Base-by-base conservation (phyloP, 805 yeast genomes). In the Yarrowia sp. region DNA sequence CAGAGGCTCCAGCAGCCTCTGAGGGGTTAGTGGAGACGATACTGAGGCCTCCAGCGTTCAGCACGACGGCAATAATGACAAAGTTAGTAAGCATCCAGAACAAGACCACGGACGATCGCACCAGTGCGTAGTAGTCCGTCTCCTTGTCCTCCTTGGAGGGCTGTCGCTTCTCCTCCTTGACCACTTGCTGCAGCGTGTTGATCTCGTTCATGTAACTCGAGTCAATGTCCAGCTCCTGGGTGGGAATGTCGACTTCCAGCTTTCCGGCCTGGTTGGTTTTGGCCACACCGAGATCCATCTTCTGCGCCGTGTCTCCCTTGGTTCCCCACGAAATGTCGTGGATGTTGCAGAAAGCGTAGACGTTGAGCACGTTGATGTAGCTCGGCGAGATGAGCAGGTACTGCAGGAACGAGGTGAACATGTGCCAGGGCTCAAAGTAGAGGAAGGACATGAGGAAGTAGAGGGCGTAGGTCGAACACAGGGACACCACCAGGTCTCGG, bases 271-370 rank as follows among this genome's bases (percentile, higher is more conserved):
- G 81, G 38, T 81, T 79, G 3, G 89, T 80, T 68, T 86, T 88
- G 22, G 96, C 97, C 46, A 86, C 84, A 64, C 97, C 98, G 68
- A 94, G 79, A 73, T 82, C 96, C 75, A 78, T 82, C 70, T 78
- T 84, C 71, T 47, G 84, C 16, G 69, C 80, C 10, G 83, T 84
- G 56, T 86, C 90, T 51, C 96, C 97, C 73, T 92, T 90, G 4
- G 97, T 93, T 72, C 98, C 98, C 98, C 98, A 93, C 6, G 97
- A 88, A 51, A 93, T 85, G 77, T 93, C 99, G 73, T 93, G 97
- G 64, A 93, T 87, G 74, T 93, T 93, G 78, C 97, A 92, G 73
- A 93, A 92, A 2, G 98, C 96, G 74, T 93, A 93, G 65, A 93
- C 93, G 73, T 90, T 91, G 71, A 93, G 78, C 60, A 92, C 93